Evolutionary conservation across 2,329 filamentous ascomycete genomes (phyloP), one percentile per base, ranked within the genome.

Genomic region (Podosphaera fusca): DNA sequence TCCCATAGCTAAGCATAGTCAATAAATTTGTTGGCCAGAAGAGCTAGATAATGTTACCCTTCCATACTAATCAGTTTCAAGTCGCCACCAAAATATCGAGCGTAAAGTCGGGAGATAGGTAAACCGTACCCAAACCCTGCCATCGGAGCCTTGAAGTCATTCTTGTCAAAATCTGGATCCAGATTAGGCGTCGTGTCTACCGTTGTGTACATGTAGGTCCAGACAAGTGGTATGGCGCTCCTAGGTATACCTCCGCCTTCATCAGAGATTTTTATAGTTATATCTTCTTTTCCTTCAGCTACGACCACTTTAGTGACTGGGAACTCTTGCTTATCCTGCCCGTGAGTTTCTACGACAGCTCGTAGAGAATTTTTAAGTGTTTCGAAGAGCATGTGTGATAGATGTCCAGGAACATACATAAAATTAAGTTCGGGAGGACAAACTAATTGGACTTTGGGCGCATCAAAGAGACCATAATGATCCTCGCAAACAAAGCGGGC

Each of bases 181-280:
- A 98, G 74, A 67, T 82, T 94, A 12, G 92, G 92, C 30, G 92
- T 96, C 64, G 89, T 82, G 69, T 96, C 92, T 61, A 98, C 92
- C 1, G 92, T 98, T 40, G 92, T 98, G 70, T 98, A 98, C 92
- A 96, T 98, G 70, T 98, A 98, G 10, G 92, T 98, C 92, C 92
- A 98, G n/a, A 96, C 92, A 12, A 98, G 77, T 4, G 92, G 92
- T 61, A 98, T 96, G 56, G 87, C 80, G 64, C 85, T 94, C 65
- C 92, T 76, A 0, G 92, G 88, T 56, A 98, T 96, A 60, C 92
- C 92, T 61, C 92, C 92, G 59, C 92, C 92, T 71, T 98, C 92
- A 69, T 98, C 92, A 3, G 85, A 87, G 64, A 98, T 85, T 72
- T 98, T 98, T 74, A 98, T 95, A 4, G 92, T 98, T 65, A 98